A percentile compares a stretch with the other conserved stretches of the same genome.
These are phyloP conservation scores for Populus deltoides DNA, from an alignment of 345 rosid species.

Conservation along the genomic window DNA sequence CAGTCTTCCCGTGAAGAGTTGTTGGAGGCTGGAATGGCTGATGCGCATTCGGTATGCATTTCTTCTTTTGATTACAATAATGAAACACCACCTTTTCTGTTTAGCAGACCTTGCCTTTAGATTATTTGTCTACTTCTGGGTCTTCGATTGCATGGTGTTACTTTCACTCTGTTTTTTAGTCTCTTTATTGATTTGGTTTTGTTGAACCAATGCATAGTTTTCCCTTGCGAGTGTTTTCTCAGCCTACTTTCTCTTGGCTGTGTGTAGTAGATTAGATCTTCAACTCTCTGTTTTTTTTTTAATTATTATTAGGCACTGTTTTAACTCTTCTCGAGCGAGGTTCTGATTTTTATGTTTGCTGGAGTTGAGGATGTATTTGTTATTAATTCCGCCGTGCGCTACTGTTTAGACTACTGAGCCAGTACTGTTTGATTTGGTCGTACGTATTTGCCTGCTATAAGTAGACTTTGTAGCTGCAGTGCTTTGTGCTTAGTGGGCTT, in stretches of 20 bases:
- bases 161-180: not conserved
- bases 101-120: not conserved
- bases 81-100: no score
- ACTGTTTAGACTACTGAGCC: not conserved
- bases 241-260: not conserved
- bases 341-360: not conserved
- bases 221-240: not conserved
- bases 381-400: not conserved
- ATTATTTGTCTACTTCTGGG: not conserved
- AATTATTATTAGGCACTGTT: not conserved
- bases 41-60: conserved; percentile 44
- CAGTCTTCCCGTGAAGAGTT: conserved; percentile 59
- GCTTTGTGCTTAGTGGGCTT: not conserved
- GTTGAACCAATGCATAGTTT: not conserved
- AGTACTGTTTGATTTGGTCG: not conserved
- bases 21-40: conserved; percentile 60
- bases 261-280: not conserved
- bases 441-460: no score
- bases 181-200: not conserved
- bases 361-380: not conserved
- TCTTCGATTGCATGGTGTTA: not conserved
- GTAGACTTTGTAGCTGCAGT: not conserved
- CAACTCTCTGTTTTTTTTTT: not conserved
- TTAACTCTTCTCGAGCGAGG: not conserved
- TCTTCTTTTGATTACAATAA: not conserved